Base-by-base conservation (phyloP, 1,139 yeast genomes). In the Saccharomyces hybrid region DNA sequence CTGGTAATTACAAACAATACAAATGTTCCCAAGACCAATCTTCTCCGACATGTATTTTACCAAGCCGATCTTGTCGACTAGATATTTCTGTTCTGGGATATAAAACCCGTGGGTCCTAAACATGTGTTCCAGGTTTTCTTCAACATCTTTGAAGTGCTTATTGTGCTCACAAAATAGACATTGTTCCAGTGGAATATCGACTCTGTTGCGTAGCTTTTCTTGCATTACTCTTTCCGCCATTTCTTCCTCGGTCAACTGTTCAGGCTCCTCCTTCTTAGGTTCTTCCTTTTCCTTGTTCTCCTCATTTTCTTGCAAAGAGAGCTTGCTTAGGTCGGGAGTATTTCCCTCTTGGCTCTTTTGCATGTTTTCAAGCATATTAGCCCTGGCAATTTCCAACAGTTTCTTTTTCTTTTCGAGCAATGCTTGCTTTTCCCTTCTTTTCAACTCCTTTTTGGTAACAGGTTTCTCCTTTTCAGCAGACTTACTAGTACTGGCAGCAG, bases 1-100 rank as follows among this genome's bases (percentile, higher is more conserved):
- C 73, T 91, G 96, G 69, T 83, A 93, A 54, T 79, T 77, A 71
- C 99, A 95, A 38, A 81, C 81, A 55, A 95, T 75, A 72, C 99
- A 95, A 61, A 91, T 81, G 64, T 88, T 88, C 53, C 99, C 99
- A 54, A 88, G 79, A 31, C 97, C 95, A 59, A 93, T 82, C 72
- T 95, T 95, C 69, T 93, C 99, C 16, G 90, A 88, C 61, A 95
- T 75, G 65, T 95, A 95, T 26, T 74, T 72, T 34, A 95, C 76
- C 52, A 95, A 76, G 0, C 99, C 99, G 49, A 74, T 78, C 58
- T 79, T 77, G 67, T 93, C 89, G 0, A 75, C 77, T 53, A 93
- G 76, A 68, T 80, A 91, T 54, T 78, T 80, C 55, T 75, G 78
- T 70, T 93, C 98, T 0, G 99, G 99, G 41, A 93, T 78, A 61